phyloP scores from a whole-genome alignment of 2,329 filamentous ascomycete species.

The Lecanoromycetidae sp. region DNA sequence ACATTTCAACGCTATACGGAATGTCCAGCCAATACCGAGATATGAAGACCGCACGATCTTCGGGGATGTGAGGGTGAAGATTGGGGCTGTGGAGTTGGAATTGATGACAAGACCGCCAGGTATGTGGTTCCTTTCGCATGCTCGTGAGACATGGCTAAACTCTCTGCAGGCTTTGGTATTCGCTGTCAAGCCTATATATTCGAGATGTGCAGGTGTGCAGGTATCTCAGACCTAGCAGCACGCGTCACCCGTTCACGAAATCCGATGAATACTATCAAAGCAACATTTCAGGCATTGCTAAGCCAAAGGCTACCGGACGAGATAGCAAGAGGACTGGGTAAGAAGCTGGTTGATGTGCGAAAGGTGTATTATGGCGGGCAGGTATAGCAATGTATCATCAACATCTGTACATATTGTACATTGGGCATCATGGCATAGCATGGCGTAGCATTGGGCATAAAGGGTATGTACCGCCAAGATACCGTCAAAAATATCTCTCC shows the following conservation, averaged over 20 bases:
- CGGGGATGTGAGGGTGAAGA: constrained; percentile 70
- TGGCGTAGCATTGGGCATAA: background rate
- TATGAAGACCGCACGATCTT: constrained; percentile 91
- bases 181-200: constrained; percentile 85
- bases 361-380: constrained; percentile 92
- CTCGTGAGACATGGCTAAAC: background rate
- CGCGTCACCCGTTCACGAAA: constrained; percentile 76
- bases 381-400: constrained; percentile 32
- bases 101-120: constrained; percentile 76
- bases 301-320: constrained; percentile 80
- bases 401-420: constrained; percentile 1
- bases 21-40: constrained; percentile 81
- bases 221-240: constrained; percentile 77
- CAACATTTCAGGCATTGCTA: constrained; percentile 67
- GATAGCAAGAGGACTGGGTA: constrained; percentile 76
- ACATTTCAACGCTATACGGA: constrained; percentile 68
- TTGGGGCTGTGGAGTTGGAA: constrained; percentile 75
- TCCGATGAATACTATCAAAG: constrained; percentile 97
- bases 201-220: constrained; percentile 79
- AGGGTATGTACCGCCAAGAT: background rate
- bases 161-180: constrained; percentile 68
- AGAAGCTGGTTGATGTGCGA: constrained; percentile 89
- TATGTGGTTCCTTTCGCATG: constrained; percentile 37
- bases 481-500: too few species aligned
- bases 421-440: background rate